Base-by-base conservation (phyloP, 176 grass and related monocot genomes). In the Melocanna baccifera region DNA sequence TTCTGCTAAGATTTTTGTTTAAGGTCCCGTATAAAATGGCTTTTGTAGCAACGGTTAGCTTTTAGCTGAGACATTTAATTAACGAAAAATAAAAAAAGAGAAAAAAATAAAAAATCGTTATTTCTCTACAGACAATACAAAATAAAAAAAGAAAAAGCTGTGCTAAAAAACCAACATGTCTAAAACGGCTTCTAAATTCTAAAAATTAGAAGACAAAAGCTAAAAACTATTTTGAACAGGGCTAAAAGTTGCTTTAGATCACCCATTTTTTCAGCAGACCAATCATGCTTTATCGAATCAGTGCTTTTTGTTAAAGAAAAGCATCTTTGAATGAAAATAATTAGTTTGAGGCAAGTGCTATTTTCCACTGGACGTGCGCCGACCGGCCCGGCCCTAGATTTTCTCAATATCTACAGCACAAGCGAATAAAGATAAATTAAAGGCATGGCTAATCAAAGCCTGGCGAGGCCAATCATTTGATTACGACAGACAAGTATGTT, bases 401-500 rank as follows among this genome's bases (percentile, higher is more conserved):
- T 85, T 81, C 25, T 39, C 67, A 56, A 63, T 22, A 16, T 65
- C 43, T 79, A 14, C 56, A 14, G 83, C 4, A 32, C 19, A 65
- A 42, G 26, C 43, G 19, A 29, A 41, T 67, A 16, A 76, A 8
- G 59, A 39, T 4, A 53, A 42, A 59, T 11, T 51, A 81, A 86
- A 77, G 34, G 63, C 11, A 36, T 65, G 78, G 45, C 78, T n/a
- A 77, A 76, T 70, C 28, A 53, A 62, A 57, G 22, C 56, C 36
- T 73, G 72, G 64, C 26, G 22, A 36, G 72, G 66, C 45, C 37
- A 82, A 83, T 90, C 84, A 83, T 82, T 82, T 77, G 72, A 86
- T 82, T 71, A 82, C 25, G 45, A 57, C 26, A 45, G 55, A 77
- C 78, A 82, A 71, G 53, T 23, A 32, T 71, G 64, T 13, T 55